Percentiles rank a stretch among this genome's conserved stretches.
These are phyloP conservation scores for Eutrema salsugineum DNA, from an alignment of 441 rosid genomes.

Conservation along the genomic window DNA sequence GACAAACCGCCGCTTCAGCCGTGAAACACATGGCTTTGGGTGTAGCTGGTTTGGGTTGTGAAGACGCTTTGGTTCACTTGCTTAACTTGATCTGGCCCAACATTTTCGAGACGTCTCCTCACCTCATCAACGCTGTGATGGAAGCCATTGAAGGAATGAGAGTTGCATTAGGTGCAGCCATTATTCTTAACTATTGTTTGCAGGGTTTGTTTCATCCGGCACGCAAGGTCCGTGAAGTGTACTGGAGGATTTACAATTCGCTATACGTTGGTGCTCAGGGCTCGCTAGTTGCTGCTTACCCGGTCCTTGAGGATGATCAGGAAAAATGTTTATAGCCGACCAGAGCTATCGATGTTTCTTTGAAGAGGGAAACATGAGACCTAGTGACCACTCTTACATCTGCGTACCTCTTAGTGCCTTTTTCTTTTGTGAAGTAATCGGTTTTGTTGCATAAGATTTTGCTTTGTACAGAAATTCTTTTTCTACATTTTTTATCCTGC, in stretches of 20 bases:
- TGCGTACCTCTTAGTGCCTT: background rate
- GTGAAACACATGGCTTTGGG: conserved; percentile 98
- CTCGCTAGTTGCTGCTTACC: conserved; percentile 92
- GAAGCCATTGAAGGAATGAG: conserved; percentile 98
- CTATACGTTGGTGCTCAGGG: conserved; percentile 90
- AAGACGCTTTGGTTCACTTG: conserved; percentile 89
- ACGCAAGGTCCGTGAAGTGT: conserved; percentile 91
- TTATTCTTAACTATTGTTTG: conserved; percentile 84
- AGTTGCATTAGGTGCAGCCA: conserved; percentile 89
- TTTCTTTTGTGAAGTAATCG: background rate
- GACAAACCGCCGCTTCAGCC: conserved; percentile 98
- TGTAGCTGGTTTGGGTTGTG: conserved; percentile 98
- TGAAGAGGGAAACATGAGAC: conserved; percentile 28
- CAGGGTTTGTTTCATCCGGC: conserved; percentile 99
- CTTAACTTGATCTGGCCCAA: conserved; percentile 97
- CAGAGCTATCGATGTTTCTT: conserved; percentile 80
- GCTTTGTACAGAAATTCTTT: conserved; percentile 5
- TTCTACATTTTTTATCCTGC: background rate
- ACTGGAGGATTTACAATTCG: conserved; percentile 98
- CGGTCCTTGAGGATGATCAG: conserved; percentile 70
- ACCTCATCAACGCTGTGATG: conserved; percentile 93
- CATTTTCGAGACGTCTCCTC: conserved; percentile 97
- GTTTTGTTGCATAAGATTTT: conserved; percentile 18
- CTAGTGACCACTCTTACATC: background rate
- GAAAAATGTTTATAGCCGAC: conserved; percentile 71